Evolutionary conservation across 2,329 filamentous ascomycete species (phyloP), one percentile per base, ranked within the genome.

Genomic region (Cercospora citrullina): DNA sequence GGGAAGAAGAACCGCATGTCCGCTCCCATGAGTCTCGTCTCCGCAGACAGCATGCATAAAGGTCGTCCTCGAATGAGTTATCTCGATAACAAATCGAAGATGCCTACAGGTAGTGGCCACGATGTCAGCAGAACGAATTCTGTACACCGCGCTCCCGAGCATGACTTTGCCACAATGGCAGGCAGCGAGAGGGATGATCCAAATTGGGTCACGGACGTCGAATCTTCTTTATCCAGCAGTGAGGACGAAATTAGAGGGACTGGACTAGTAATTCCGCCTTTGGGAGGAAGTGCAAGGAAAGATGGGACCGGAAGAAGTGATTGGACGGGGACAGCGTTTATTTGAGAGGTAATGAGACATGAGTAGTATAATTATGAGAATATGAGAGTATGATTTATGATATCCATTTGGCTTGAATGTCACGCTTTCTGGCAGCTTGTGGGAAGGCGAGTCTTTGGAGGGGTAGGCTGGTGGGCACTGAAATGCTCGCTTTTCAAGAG

Each of bases 41-140:
- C 72, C 30, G 74, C 72, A 0, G 76, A 78, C 51, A 77, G 75
- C 60, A 66, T 78, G 66, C 75, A 68, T 53, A 72, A 69, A 58
- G 66, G 63, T 58, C 59, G 67, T 31, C 72, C 72, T 21, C 59
- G 72, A 7, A 60, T 74, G 9, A 69, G 69, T 18, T 71, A 67
- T 18, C 70, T 23, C 69, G 67, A 51, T 14, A 60, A 45, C 75
- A 71, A 5, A 65, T 75, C 16, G 74, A 73, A 57, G 71, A 28
- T 5, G 9, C 74, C 4, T 71, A 75, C 36, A 9, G 16, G 36
- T 16, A 42, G 16, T 14, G 16, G 2, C 14, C 36, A 42, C 36
- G 36, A 31, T 31, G 30, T 31, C 9, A 31, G 30, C 30, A 31
- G 30, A 31, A 31, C 58, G 67, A 75, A 31, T 72, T 70, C 33